Conservation (phyloP, 2,329 filamentous ascomycete genomes). For the Massarina eburnea region DNA sequence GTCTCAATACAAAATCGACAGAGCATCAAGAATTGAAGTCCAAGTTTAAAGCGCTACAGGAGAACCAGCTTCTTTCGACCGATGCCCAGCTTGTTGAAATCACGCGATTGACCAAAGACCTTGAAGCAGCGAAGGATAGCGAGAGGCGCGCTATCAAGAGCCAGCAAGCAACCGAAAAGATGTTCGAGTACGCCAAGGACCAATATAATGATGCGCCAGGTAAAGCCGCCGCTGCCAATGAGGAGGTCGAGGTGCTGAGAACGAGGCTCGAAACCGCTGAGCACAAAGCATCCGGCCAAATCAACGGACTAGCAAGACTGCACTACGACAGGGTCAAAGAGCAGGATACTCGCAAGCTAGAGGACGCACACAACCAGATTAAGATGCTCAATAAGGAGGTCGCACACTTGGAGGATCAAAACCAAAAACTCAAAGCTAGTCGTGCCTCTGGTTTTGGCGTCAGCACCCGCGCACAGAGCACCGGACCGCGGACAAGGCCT, state of each 20-base stretch:
- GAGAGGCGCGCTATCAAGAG: constrained; percentile 33
- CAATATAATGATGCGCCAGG: constrained; percentile 51
- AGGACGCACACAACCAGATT: constrained; percentile 12
- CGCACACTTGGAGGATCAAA: constrained; percentile 26
- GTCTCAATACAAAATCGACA: constrained; percentile 13
- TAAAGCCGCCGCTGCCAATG: constrained; percentile 10
- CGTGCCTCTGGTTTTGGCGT: constrained; percentile 22
- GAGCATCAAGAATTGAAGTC: constrained; percentile 16
- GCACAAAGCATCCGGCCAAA: constrained; percentile 20
- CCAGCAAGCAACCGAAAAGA: constrained; percentile 38
- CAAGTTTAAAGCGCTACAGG: constrained; percentile 22
- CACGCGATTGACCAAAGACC: constrained; percentile 22
- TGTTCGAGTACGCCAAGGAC: constrained; percentile 59
- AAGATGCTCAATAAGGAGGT: constrained; percentile 17
- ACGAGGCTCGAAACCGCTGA: constrained; percentile 15
- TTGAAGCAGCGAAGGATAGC: constrained; percentile 19
- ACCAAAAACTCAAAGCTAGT: constrained; percentile 7
- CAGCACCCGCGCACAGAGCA: constrained; percentile 31
- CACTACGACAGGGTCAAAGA: constrained; percentile 17
- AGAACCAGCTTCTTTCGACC: constrained; percentile 18
- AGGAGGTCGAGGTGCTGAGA: constrained; percentile 15
- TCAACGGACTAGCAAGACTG: constrained; percentile 18
- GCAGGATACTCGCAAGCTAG: constrained; percentile 9
- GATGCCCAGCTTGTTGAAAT: constrained; percentile 28
- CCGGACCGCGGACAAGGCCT: constrained; percentile 26